Evolutionary conservation across 1,284 basidiomycete genomes (phyloP), one percentile per base, ranked within the genome.

Genomic region (Trametes versicolor): DNA sequence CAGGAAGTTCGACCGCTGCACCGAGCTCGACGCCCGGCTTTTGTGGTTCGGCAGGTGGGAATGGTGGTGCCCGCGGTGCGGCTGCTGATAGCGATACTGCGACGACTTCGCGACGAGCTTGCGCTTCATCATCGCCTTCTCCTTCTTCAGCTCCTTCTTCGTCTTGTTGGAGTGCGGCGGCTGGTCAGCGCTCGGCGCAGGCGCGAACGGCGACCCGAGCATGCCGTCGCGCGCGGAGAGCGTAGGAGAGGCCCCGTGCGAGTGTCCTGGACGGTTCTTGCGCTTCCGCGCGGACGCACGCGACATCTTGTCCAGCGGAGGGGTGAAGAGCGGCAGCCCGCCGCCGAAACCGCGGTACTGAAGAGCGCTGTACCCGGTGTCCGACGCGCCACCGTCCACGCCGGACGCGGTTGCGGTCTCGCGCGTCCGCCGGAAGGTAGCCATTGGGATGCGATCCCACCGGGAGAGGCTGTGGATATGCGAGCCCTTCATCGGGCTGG

Each of bases 381-480:
- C 80, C 10, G 77, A 74, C 21, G 68, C 68, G 12, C 79, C 75
- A 37, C 73, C 75, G 61, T 82, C 81, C 39, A 78, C 70, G 47
- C 64, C 66, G 19, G 70, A 69, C 21, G 62, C 66, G 41, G 75
- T 70, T 29, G 76, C 77, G 10, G 74, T 79, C 69, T 86, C 87
- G 49, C 87, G 82, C 8, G 87, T 88, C 58, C 89, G 85, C 27
- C 90, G 85, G 81, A 93, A 93, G 17, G 91, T 87, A 60, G 85
- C 83, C 63, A 92, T 88, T 10, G 91, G 89, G 56, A 93, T 87
- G 60, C 85, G 81, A 66, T 93, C 91, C 92, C 92, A 94, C 4
- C 91, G 82, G 59, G 78, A 85, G 27, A 91, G 78, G 62, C 73
- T 79, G 58, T 76, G 73, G 19, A 76, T 69, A 55, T 77, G 76